Conservation (phyloP, 106 monocot species). For the Amphibolis antarctica region DNA sequence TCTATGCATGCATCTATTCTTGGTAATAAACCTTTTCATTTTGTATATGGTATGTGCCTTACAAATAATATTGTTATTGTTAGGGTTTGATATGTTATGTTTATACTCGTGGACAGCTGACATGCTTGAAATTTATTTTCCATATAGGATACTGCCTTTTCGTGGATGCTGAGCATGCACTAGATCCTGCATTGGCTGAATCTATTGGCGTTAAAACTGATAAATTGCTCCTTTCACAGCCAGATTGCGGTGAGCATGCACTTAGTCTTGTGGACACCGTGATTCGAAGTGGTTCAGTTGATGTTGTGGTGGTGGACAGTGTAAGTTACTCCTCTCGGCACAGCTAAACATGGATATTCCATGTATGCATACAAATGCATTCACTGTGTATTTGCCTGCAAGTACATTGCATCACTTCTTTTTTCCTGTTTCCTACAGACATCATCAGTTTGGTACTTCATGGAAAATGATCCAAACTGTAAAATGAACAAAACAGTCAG, state of each 20-base stretch:
- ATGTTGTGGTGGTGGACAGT: constrained; percentile 99
- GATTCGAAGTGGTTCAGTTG: constrained; percentile 93
- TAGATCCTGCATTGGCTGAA: constrained; percentile 87
- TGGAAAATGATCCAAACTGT: too few species aligned
- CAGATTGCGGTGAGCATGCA: constrained; percentile 96
- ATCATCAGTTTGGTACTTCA: too few species aligned
- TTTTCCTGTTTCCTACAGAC: too few species aligned
- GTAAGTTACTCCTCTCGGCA: constrained; percentile 36
- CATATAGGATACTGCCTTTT: constrained; percentile 88
- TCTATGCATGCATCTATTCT: too few species aligned
- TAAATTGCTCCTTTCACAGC: constrained; percentile 89
- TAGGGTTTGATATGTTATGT: too few species aligned
- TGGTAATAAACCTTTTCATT: too few species aligned
- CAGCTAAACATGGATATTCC: background rate
- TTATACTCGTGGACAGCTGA: too few species aligned
- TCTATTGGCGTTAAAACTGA: constrained; percentile 86
- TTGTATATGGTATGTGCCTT: too few species aligned
- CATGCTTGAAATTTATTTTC: background rate
- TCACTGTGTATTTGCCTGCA: too few species aligned
- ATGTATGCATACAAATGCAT: background rate
- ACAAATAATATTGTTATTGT: too few species aligned
- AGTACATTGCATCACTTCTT: too few species aligned
- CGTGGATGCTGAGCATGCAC: constrained; percentile 97
- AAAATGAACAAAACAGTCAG: too few species aligned
- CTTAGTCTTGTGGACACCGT: constrained; percentile 95